These are phyloP conservation scores for Phytophthora sojae DNA, from an alignment of 352 stramenopile genomes.

Conservation along the genomic window DNA sequence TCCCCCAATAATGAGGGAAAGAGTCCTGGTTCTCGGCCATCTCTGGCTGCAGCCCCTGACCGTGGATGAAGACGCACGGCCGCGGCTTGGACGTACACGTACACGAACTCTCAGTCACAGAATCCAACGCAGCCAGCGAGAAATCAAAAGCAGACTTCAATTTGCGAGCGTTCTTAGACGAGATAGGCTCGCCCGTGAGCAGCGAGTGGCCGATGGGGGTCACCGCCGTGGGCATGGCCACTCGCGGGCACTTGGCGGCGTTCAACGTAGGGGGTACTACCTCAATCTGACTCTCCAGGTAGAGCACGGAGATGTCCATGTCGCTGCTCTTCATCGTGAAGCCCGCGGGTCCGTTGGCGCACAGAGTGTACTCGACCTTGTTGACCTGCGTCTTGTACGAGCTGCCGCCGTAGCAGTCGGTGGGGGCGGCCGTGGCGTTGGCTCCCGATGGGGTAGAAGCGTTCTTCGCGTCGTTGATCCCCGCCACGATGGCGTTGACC, in stretches of 20 bases:
- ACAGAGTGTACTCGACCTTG: conserved; percentile 14
- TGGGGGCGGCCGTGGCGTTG: not conserved
- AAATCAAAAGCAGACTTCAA: conserved; percentile 17
- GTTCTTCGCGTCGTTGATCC: conserved; percentile 15
- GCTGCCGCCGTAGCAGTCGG: conserved; percentile 4
- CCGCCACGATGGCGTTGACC: conserved; percentile 15
- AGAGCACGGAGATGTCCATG: conserved; percentile 28
- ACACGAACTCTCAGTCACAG: conserved; percentile 5
- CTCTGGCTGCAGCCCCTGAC: conserved; percentile 22
- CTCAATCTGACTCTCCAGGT: conserved; percentile 18
- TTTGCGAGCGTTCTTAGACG: conserved; percentile 6
- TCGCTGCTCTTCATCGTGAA: conserved; percentile 26
- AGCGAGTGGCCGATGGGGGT: conserved; percentile 13
- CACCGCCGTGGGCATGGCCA: conserved; percentile 1
- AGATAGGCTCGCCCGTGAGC: conserved; percentile 6
- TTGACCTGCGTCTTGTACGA: conserved; percentile 19
- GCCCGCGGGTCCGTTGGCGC: conserved; percentile 1
- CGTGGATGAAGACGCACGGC: conserved; percentile 31
- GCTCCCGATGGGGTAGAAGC: not conserved
- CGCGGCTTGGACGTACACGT: conserved; percentile 22
- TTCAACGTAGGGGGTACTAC: conserved; percentile 8
- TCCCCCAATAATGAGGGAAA: conserved; percentile 30
- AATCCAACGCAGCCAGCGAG: conserved; percentile 5
- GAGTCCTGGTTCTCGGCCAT: conserved; percentile 30
- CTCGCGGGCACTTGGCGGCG: not conserved